These are phyloP conservation scores for Acacia concinna DNA, from an alignment of 331 rosid genomes.

Conservation along the genomic window DNA sequence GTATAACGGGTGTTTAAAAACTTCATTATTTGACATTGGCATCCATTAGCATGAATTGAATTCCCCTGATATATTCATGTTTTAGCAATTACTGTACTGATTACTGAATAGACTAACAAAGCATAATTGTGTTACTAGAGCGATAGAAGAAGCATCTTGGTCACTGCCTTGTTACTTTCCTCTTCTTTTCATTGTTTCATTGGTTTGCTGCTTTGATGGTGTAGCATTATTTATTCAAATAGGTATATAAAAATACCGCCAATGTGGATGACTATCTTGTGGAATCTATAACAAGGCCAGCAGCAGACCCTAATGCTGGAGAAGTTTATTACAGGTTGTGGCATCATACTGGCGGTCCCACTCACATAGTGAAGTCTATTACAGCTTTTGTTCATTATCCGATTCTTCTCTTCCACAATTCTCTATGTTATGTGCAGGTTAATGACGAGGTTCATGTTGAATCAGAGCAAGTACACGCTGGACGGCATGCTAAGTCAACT, in stretches of 20 bases:
- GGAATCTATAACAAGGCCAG: constrained; percentile 82
- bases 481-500: constrained; percentile 51
- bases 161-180: not conserved
- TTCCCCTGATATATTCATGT: not conserved
- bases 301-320: constrained; percentile 89
- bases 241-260: constrained; percentile 72
- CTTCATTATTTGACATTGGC: not conserved
- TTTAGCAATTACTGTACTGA: not conserved
- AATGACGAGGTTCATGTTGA: constrained; percentile 61
- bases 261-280: constrained; percentile 95
- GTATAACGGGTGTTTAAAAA: not conserved
- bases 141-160: not conserved
- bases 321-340: constrained; percentile 87
- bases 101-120: not conserved
- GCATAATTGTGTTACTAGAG: not conserved
- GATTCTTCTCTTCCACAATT: not conserved
- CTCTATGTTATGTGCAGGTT: constrained; percentile 34
- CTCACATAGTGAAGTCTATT: not conserved
- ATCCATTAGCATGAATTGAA: not conserved
- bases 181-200: not conserved
- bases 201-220: not conserved
- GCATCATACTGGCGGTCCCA: not conserved
- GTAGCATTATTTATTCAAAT: constrained; percentile 30
- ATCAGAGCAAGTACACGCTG: constrained; percentile 55
- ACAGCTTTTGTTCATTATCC: not conserved